A percentile compares a stretch with the other conserved stretches of the same genome.
These are phyloP conservation scores for Diatrype stigma DNA, from an alignment of 2,329 filamentous ascomycete species.

Conservation along the genomic window DNA sequence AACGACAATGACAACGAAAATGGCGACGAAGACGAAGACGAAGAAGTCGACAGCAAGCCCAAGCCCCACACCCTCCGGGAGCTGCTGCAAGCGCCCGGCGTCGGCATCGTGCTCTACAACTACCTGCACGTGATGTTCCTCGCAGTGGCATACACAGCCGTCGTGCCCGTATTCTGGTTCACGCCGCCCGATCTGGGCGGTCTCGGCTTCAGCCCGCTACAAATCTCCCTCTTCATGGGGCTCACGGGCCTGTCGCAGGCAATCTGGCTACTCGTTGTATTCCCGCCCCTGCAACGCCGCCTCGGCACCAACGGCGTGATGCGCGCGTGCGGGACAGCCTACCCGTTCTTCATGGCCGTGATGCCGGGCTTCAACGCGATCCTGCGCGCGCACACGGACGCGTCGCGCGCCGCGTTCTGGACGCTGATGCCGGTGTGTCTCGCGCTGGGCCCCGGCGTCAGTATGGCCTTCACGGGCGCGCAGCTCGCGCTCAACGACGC, in stretches of 20 bases:
- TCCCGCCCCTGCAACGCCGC: constrained; percentile 63
- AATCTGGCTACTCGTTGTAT: constrained; percentile 65
- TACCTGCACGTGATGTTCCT: constrained; percentile 66
- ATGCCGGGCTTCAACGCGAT: constrained; percentile 54
- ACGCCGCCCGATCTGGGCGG: constrained; percentile 61
- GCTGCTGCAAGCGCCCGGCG: constrained; percentile 60
- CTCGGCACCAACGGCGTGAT: constrained; percentile 65
- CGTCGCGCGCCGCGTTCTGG: constrained; percentile 52
- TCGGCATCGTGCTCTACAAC: constrained; percentile 60
- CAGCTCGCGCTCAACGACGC: constrained; percentile 75
- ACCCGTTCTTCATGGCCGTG: constrained; percentile 59
- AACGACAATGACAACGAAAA: constrained; percentile 9
- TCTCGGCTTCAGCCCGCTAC: constrained; percentile 54
- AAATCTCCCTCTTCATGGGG: constrained; percentile 65
- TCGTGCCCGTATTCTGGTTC: constrained; percentile 66
- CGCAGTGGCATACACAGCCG: constrained; percentile 67
- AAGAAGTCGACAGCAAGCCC: constrained; percentile 12
- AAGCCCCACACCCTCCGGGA: constrained; percentile 41
- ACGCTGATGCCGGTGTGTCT: constrained; percentile 38
- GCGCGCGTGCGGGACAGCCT: constrained; percentile 50
- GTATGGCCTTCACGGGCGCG: constrained; percentile 66
- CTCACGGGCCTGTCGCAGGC: constrained; percentile 63
- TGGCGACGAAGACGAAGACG: constrained; percentile 8
- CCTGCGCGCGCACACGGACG: constrained; percentile 39
- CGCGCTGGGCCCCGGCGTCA: constrained; percentile 57